A percentile compares a stretch with the other conserved stretches of the same genome.
phyloP scores from a whole-genome alignment of 2,329 filamentous ascomycete genomes.

The Cordyceps javanica region DNA sequence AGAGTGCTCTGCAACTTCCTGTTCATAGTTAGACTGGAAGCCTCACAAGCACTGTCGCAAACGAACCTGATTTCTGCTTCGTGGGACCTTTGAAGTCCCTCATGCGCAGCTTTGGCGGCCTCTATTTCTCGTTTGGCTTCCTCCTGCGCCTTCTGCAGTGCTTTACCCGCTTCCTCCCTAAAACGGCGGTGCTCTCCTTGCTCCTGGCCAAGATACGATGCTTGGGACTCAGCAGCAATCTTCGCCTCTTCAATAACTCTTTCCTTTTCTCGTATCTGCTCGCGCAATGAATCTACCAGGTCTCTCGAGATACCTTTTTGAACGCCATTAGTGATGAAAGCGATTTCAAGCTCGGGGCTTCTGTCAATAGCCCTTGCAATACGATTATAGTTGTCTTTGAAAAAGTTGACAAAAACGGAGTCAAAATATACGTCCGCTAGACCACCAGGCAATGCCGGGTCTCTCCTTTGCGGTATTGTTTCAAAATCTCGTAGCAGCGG shows the following conservation, averaged over 20 bases:
- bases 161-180: constrained; percentile 50
- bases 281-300: constrained; percentile 76
- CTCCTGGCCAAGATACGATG: constrained; percentile 61
- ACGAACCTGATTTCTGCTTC: constrained; percentile 55
- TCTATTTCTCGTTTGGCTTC: constrained; percentile 39
- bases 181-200: constrained; percentile 64
- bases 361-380: constrained; percentile 80
- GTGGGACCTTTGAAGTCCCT: constrained; percentile 64
- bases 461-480: constrained; percentile 66
- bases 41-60: background rate
- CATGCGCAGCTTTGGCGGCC: constrained; percentile 47
- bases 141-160: constrained; percentile 33
- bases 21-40: constrained; percentile 15
- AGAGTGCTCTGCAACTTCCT: constrained; percentile 30
- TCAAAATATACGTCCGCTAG: constrained; percentile 83
- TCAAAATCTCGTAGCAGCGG: constrained; percentile 84
- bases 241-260: constrained; percentile 42
- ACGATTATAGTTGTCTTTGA: constrained; percentile 92
- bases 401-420: constrained; percentile 79
- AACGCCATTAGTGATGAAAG: constrained; percentile 69
- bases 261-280: constrained; percentile 69
- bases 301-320: constrained; percentile 92
- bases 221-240: constrained; percentile 39
- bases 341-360: constrained; percentile 81
- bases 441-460: constrained; percentile 38